These are phyloP conservation scores for Hippophae rhamnoides DNA, from an alignment of 306 rosid genomes.

Conservation along the genomic window DNA sequence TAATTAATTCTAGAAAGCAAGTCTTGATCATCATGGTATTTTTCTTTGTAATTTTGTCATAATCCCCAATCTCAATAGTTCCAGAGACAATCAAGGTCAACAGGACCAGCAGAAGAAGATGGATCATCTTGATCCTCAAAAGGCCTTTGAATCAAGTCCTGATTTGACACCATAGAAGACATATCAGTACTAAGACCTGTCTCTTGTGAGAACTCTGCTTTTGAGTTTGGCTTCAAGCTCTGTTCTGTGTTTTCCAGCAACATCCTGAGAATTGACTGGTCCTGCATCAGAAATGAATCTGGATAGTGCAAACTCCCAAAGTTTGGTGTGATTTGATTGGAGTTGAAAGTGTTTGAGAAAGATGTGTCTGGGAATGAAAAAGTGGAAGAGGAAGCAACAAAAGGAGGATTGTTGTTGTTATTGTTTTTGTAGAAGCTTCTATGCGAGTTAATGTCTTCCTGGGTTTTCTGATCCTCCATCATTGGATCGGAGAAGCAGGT, in stretches of 20 bases:
- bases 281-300: conserved; percentile 32
- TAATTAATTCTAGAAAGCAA: too few species aligned
- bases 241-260: conserved; percentile 47
- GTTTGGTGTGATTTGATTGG: conserved; percentile 23
- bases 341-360: conserved; percentile 24
- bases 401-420: conserved; percentile 22
- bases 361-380: conserved; percentile 33
- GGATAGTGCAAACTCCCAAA: conserved; percentile 24
- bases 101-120: conserved; percentile 26
- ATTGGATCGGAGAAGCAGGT: conserved; percentile 99
- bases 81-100: conserved; percentile 46
- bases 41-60: too few species aligned
- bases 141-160: conserved; percentile 35
- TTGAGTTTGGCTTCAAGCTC: conserved; percentile 37
- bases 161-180: conserved; percentile 49
- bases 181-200: conserved; percentile 46
- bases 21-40: too few species aligned
- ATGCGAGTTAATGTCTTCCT: conserved; percentile 18
- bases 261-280: conserved; percentile 46
- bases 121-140: conserved; percentile 42
- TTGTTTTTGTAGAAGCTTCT: conserved; percentile 27
- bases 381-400: conserved; percentile 27
- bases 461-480: conserved; percentile 51
- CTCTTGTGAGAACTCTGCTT: conserved; percentile 60
- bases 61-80: conserved; percentile 21